Evolutionary conservation across 441 rosid genomes (phyloP).

Genomic region (Dalechampia spathulata): DNA sequence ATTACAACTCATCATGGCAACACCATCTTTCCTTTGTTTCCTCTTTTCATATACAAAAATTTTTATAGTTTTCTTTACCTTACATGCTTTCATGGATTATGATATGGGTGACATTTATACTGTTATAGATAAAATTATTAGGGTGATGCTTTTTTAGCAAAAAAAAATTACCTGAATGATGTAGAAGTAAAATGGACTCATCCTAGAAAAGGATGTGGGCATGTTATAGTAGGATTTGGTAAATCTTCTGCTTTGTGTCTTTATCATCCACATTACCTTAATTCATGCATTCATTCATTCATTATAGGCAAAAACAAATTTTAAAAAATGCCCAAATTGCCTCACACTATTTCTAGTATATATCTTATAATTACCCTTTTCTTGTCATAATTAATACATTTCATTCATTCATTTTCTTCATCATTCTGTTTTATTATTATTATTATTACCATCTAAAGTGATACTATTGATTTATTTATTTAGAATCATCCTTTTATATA

Average conservation of each 20-base stretch:
- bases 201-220: slow-evolving; percentile 17
- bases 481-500: too few relatives aligned
- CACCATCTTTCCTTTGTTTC: slow-evolving; percentile 9
- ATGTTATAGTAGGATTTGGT: slow-evolving; percentile 19
- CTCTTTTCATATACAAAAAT: slow-evolving; percentile 1
- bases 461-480: too few relatives aligned
- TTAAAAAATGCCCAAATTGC: too few relatives aligned
- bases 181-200: slow-evolving; percentile 16
- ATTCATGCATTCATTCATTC: too few relatives aligned
- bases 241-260: slow-evolving; percentile 20
- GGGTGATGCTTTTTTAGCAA: slow-evolving; percentile 10
- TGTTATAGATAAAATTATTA: slow-evolving; percentile 13
- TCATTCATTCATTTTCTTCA: too few relatives aligned
- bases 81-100: neutral
- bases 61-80: slow-evolving; percentile 14
- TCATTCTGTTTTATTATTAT: too few relatives aligned
- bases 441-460: too few relatives aligned
- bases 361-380: too few relatives aligned
- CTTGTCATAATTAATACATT: too few relatives aligned
- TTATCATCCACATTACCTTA: slow-evolving; percentile 4
- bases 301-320: too few relatives aligned
- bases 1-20: slow-evolving; percentile 22
- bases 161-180: slow-evolving; percentile 12
- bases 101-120: neutral
- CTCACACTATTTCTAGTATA: too few relatives aligned